A percentile compares a stretch with the other conserved stretches of the same genome.
These are phyloP conservation scores for Trypanosomatidae sp. DNA, from an alignment of 208 protist genomes.

Conservation along the genomic window DNA sequence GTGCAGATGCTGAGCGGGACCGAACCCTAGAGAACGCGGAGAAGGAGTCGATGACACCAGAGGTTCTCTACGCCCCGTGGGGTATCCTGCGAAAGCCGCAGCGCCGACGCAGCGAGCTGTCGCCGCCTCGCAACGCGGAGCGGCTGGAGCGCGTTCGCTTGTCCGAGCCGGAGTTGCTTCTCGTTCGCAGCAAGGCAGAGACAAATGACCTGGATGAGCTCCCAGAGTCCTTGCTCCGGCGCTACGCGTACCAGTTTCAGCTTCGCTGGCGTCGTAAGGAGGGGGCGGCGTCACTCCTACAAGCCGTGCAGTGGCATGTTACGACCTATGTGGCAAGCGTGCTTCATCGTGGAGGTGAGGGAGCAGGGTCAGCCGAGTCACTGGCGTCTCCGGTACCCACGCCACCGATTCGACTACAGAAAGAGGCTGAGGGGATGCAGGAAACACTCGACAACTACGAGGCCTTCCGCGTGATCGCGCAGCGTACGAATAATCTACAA, in stretches of 20 bases:
- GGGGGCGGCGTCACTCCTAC: constrained; percentile 60
- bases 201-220: constrained; percentile 81
- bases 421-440: constrained; percentile 77
- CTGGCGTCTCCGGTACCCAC: constrained; percentile 39
- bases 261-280: constrained; percentile 73
- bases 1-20: constrained; percentile 18
- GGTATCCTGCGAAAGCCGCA: constrained; percentile 81
- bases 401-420: constrained; percentile 63
- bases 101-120: constrained; percentile 17
- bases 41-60: constrained; percentile 42
- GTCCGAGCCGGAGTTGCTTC: constrained; percentile 58
- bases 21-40: constrained; percentile 46
- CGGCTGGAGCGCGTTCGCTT: constrained; percentile 70
- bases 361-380: constrained; percentile 6
- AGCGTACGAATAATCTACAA: constrained; percentile 88
- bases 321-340: constrained; percentile 54
- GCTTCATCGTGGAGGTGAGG: constrained; percentile 10
- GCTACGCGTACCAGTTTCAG: constrained; percentile 85
- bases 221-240: constrained; percentile 76
- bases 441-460: constrained; percentile 87
- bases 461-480: constrained; percentile 85
- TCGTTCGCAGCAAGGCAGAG: constrained; percentile 58
- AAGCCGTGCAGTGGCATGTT: constrained; percentile 85
- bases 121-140: constrained; percentile 30
- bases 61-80: constrained; percentile 86